Evolutionary conservation across 306 rosid species (phyloP), one percentile per base, ranked within the genome.

Genomic region (Fagus sylvatica): DNA sequence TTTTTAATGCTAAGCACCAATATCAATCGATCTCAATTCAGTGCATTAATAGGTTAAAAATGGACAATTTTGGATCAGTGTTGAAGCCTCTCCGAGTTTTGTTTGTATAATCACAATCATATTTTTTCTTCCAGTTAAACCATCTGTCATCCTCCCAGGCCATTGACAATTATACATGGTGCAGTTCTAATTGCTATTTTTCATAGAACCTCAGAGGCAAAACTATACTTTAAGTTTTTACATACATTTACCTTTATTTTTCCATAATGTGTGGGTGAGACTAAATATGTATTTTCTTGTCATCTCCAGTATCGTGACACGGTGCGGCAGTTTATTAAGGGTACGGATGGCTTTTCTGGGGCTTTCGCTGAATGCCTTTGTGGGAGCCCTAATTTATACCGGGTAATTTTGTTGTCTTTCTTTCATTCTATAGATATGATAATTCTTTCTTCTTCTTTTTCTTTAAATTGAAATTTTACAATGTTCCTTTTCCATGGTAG

Each of bases 331-430:
- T 95, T 95, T 91, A 88, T 95, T 83, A 93, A 95, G 87, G 98
- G 98, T 34, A 92, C 98, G 51, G 87, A 84, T 87, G 98, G 97
- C 71, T 91, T 92, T 88, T 86, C 98, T 54, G 98, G 98, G 82
- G 93, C 93, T 77, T 88, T 92, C 81, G 98, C 98, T 41, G 85
- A 91, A 86, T 92, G 93, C 87, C 91, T 95, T 74, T 95, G 98
- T 74, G 98, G 98, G 78, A 91, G 98, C 81, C 98, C 98, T 78
- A 95, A 91, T 78, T 79, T 92, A 78, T 95, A 95, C 84, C 96
- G 93, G 98, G 98, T 94, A 83, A 76, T 6, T 67, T 16, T 74
- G 75, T 62, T 64, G 36, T 32, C 55, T 75, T 68, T 76, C 67
- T 75, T 37, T 40, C 61, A 5, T 12, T 69, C 60, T 22, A n/a